Evolutionary conservation across 257 asterid genomes (phyloP).

Genomic region (Solanum chiquidenum): DNA sequence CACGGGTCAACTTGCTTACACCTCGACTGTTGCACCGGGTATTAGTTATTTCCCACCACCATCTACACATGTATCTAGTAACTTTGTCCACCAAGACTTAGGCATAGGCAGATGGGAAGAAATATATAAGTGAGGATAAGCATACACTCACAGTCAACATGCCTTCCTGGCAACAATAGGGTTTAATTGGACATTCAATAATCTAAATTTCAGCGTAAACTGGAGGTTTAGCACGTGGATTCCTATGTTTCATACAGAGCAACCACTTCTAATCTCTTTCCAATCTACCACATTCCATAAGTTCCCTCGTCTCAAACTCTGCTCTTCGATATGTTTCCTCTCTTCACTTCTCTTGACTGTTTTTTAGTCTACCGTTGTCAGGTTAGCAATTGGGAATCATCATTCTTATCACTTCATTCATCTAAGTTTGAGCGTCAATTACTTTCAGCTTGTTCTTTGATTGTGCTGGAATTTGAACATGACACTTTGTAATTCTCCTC

Average conservation of each 20-base stretch:
- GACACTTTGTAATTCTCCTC: not conserved
- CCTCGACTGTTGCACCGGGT: not conserved
- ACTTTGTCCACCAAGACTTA: not conserved
- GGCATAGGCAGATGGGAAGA: not conserved
- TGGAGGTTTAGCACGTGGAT: not conserved
- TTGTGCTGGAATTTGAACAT: not conserved
- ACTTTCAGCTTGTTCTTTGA: not conserved
- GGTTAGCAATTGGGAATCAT: not conserved
- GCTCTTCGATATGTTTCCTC: not conserved
- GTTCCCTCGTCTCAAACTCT: not conserved
- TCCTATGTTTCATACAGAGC: not conserved
- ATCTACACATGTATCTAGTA: not conserved
- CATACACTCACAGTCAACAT: not conserved
- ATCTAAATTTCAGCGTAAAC: not conserved
- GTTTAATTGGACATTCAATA: not conserved
- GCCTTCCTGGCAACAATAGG: not conserved
- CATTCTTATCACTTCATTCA: not conserved
- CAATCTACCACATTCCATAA: not conserved
- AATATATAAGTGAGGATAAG: not conserved
- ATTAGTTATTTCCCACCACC: not conserved
- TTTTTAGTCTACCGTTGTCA: not conserved
- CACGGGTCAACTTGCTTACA: not conserved
- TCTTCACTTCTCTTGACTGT: not conserved
- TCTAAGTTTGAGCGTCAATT: not conserved
- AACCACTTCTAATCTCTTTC: not conserved